Conservation (phyloP, 139 green algal genomes). For the Ostreobium quekettii region DNA sequence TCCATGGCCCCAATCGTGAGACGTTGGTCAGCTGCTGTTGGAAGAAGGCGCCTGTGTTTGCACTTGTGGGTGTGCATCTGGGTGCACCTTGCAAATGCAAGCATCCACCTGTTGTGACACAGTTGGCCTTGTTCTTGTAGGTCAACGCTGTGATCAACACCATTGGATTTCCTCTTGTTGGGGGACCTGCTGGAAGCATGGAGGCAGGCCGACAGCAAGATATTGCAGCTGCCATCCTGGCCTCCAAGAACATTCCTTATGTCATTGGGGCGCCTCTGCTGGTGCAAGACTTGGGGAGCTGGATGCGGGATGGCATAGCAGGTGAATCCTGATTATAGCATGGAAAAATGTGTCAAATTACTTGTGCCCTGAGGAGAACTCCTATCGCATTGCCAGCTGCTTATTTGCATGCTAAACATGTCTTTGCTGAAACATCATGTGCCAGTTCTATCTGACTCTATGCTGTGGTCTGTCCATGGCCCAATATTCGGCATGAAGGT, state of each 20-base stretch:
- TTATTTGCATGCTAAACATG: constrained; percentile 3
- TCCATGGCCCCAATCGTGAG: no score
- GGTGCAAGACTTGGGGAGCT: constrained; percentile 85
- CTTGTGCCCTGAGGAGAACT: background rate
- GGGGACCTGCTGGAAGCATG: constrained; percentile 65
- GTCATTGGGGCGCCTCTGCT: constrained; percentile 88
- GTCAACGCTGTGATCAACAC: constrained; percentile 89
- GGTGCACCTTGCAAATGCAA: no score
- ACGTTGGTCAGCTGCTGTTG: no score
- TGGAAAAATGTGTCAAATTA: background rate
- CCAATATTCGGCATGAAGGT: constrained; percentile 41
- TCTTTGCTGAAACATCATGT: background rate
- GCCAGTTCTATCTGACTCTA: background rate
- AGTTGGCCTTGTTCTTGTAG: no score
- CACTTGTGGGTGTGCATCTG: no score
- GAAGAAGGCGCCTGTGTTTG: no score
- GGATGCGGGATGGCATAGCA: constrained; percentile 58
- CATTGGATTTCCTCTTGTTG: constrained; percentile 91
- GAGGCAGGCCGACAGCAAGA: constrained; percentile 20
- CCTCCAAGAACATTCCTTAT: constrained; percentile 90
- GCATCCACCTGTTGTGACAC: no score
- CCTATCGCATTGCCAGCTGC: no score
- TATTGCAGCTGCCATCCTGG: constrained; percentile 68
- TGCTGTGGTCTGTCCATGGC: no score
- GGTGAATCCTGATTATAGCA: background rate